Evolutionary conservation across 83 land plant species (phyloP).

Genomic region (Picea abies): DNA sequence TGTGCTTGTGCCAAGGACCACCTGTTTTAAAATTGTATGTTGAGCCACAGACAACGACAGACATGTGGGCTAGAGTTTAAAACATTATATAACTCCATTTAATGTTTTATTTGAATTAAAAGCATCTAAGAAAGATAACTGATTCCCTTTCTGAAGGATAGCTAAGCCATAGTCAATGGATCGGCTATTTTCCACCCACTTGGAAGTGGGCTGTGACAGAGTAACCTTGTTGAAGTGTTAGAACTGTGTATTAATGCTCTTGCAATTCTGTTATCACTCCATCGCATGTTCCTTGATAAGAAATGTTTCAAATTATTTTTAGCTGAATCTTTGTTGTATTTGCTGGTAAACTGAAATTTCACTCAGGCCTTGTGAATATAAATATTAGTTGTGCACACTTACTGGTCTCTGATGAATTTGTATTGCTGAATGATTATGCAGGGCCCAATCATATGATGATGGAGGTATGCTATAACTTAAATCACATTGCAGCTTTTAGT

Average conservation of each 20-base stretch:
- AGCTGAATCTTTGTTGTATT: not conserved
- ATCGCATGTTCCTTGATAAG: not conserved
- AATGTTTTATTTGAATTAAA: not conserved
- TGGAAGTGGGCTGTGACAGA: not conserved
- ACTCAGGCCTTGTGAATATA: not conserved
- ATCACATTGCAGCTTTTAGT: conserved; percentile 1
- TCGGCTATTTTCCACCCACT: not conserved
- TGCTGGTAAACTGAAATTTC: not conserved
- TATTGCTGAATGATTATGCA: conserved; percentile 26
- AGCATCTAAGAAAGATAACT: not conserved
- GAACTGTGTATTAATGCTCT: not conserved
- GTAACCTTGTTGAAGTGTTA: not conserved
- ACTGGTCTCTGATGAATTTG: not conserved
- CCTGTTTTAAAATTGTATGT: too few relatives aligned
- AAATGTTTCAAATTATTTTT: not conserved
- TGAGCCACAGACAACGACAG: too few relatives aligned
- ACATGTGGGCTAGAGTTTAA: too few relatives aligned
- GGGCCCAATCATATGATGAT: conserved; percentile 95
- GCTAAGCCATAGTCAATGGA: not conserved
- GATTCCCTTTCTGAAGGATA: not conserved
- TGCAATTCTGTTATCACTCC: not conserved
- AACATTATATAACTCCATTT: too few relatives aligned
- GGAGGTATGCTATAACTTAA: conserved; percentile 54
- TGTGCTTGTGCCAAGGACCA: too few relatives aligned
- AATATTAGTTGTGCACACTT: not conserved